A percentile compares a stretch with the other conserved stretches of the same genome.
Evolutionary conservation across 768 basidiomycete genomes (phyloP).

Genomic region (Pleurotus sapidus): DNA sequence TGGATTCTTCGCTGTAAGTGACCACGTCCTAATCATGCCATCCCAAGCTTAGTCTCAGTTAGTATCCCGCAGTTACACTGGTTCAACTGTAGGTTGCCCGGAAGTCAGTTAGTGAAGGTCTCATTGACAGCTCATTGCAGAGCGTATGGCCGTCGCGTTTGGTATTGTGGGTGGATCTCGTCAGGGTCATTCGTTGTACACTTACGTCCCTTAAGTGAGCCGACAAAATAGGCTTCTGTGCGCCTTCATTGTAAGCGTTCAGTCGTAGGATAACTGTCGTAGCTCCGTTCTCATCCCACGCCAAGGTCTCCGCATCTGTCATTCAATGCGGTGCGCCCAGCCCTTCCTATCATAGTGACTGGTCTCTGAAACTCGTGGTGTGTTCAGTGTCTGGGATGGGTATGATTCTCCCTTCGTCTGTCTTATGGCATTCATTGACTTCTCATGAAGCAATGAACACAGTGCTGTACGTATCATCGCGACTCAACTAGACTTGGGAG

Average conservation of each 20-base stretch:
- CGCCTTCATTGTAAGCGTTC: neutral
- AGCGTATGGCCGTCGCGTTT: neutral
- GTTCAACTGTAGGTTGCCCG: neutral
- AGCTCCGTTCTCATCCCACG: neutral
- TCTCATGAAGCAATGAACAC: neutral
- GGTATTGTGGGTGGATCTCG: neutral
- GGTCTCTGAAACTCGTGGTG: neutral
- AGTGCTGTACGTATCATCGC: neutral
- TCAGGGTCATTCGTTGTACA: neutral
- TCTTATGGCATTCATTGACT: neutral
- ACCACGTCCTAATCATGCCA: neutral
- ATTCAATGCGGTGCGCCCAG: neutral
- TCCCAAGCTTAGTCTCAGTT: neutral
- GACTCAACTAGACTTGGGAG: neutral
- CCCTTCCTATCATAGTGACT: neutral
- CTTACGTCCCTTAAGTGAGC: neutral
- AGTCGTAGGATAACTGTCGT: no score
- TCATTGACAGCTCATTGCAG: neutral
- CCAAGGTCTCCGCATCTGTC: neutral
- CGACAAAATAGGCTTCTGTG: neutral
- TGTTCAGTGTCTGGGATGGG: neutral
- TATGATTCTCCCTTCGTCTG: neutral
- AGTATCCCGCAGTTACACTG: neutral
- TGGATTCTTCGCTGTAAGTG: neutral
- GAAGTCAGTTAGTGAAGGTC: neutral